Percentiles rank a stretch among this genome's conserved stretches.
phyloP scores from a whole-genome alignment of 139 green algal species.

The Coelastrella sp. region DNA sequence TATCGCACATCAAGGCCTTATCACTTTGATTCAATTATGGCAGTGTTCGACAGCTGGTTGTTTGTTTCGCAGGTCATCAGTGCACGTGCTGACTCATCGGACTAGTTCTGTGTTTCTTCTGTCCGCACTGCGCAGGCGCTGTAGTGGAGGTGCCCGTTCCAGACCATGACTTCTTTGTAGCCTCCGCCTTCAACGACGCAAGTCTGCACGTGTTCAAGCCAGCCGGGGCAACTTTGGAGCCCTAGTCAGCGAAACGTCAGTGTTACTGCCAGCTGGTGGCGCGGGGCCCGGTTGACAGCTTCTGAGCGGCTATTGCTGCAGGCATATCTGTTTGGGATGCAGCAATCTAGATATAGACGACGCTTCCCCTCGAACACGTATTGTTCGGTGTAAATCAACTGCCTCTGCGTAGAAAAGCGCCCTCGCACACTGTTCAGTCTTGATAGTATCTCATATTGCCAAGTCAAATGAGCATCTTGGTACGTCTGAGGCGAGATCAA shows the following conservation, averaged over 20 bases:
- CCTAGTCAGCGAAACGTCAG: not conserved
- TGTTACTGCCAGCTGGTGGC: not conserved
- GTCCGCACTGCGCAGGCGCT: not conserved
- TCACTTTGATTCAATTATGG: not conserved
- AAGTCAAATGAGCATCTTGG: not conserved
- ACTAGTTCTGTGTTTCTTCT: not conserved
- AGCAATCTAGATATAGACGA: not conserved
- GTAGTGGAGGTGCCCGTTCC: slow-evolving; percentile 46
- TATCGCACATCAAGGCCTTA: not conserved
- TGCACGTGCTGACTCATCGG: not conserved
- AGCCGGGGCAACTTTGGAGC: too few species aligned
- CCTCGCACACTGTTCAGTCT: too few species aligned
- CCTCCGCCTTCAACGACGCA: slow-evolving; percentile 57
- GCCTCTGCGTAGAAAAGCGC: too few species aligned
- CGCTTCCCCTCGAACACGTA: too few species aligned
- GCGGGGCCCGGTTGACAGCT: not conserved
- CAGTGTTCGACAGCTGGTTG: not conserved
- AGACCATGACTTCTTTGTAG: slow-evolving; percentile 38
- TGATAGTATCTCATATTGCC: not conserved
- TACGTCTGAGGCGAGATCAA: not conserved
- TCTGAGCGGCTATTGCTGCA: not conserved
- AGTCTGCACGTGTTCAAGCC: slow-evolving; percentile 50
- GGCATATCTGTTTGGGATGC: not conserved
- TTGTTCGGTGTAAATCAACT: too few species aligned
- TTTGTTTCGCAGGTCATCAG: not conserved